Conservation (phyloP, 2,329 filamentous ascomycete species). For the Diaporthe citriasiana region DNA sequence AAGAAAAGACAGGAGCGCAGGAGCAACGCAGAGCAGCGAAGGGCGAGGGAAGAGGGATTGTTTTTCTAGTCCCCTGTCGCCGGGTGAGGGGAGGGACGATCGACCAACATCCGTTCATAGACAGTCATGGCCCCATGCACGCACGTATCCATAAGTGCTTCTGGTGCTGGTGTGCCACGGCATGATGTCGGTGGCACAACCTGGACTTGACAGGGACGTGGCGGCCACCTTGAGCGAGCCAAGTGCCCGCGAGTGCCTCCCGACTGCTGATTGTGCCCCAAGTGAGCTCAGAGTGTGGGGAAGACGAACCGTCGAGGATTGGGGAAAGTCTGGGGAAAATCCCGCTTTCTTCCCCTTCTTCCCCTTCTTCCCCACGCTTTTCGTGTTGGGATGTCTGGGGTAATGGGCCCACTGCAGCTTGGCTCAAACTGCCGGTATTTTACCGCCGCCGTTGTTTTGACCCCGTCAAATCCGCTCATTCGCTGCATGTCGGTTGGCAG, state of each 20-base stretch:
- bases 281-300: neutral
- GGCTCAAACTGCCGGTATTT: slow-evolving; percentile 19
- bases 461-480: neutral
- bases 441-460: slow-evolving; percentile 21
- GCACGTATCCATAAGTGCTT: too few relatives aligned
- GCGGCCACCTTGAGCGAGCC: slow-evolving; percentile 1
- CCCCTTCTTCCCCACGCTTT: neutral
- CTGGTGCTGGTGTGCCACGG: neutral
- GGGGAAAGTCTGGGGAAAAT: slow-evolving; percentile 25
- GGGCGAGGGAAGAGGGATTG: too few relatives aligned
- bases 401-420: neutral
- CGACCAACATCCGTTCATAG: neutral
- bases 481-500: neutral
- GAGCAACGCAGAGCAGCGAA: neutral
- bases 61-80: slow-evolving; percentile 16
- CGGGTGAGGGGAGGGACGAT: slow-evolving; percentile 24
- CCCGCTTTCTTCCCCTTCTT: neutral
- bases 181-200: slow-evolving; percentile 32
- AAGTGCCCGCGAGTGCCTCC: neutral
- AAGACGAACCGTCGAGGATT: neutral
- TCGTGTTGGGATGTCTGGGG: slow-evolving; percentile 5
- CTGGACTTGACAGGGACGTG: slow-evolving; percentile 15
- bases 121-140: neutral
- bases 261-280: too few relatives aligned
- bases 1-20: neutral